Percentiles rank a stretch among this genome's conserved stretches.
Conservation (phyloP, 2,329 filamentous ascomycete genomes). For the Cladosporium sphaerospermum region DNA sequence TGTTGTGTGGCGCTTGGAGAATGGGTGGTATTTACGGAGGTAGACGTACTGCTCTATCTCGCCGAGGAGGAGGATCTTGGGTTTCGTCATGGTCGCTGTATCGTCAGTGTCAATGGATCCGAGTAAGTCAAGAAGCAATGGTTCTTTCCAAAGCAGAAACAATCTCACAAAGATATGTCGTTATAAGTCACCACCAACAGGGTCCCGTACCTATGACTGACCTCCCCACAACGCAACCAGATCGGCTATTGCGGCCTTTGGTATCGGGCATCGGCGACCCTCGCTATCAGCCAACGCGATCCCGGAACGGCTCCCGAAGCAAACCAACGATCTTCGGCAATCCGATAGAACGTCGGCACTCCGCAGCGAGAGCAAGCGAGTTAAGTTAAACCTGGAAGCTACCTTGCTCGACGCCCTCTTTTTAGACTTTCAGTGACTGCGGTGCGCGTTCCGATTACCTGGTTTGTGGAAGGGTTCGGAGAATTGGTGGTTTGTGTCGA, state of each 20-base stretch:
- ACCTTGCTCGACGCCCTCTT: no score
- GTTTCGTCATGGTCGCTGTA: constrained; percentile 35
- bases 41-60: constrained; percentile 52
- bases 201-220: neutral
- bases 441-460: no score
- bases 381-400: no score
- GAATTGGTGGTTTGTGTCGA: no score
- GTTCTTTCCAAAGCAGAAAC: neutral
- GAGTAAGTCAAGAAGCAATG: neutral
- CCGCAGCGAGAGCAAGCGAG: no score
- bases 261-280: neutral
- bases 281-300: no score
- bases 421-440: no score
- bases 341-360: no score
- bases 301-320: no score
- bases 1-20: neutral
- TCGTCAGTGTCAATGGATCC: neutral
- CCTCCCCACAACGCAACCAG: neutral
- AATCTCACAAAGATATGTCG: neutral
- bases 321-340: no score
- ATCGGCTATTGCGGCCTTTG: constrained; percentile 9
- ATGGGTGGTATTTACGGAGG: neutral
- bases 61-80: constrained; percentile 59
- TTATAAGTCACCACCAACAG: neutral
- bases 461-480: no score